Base-by-base conservation (phyloP, 768 basidiomycete genomes). In the Rhodotorula graminis region DNA sequence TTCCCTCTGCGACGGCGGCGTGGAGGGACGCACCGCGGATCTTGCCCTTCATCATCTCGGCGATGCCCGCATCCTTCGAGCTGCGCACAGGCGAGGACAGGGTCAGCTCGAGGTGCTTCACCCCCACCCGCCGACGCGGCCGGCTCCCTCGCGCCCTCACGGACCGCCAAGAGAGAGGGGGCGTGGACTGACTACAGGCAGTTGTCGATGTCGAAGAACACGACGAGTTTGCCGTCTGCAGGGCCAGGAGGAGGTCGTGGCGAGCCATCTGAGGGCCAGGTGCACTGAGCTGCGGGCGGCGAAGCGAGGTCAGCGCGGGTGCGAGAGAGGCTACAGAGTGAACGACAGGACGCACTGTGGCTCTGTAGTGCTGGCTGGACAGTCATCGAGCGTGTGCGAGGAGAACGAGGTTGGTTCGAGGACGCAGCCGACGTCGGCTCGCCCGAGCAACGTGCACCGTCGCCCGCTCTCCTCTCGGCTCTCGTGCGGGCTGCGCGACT, bases 191-290 rank as follows among this genome's bases (percentile, higher is more conserved):
- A 71, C 75, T 52, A 71, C n/a, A 76, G 69, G 16, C 63, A 65
- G 69, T 76, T 76, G 67, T 76, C 75, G 10, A 76, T 71, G 53
- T 76, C 75, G 65, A 76, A 76, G 19, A 67, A 52, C 27, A 76
- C 66, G 14, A 73, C 57, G 42, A 52, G 62, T 11, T 61, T 44
- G n/a, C 64, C 65, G 44, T 69, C 65, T 16, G 21, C n/a, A 0
- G 44, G 23, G 0, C 33, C 2, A 3, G 31, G 7, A 3, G 68
- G 50, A 5, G 44, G n/a, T 3, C 29, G 15, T 15, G 53, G 55
- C 5, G 47, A 31, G 2, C 68, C 72, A 11, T 40, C 25, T 0
- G 64, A 46, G 3, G 37, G 37, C 37, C 37, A n/a, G 7, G 72
- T 73, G 33, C 59, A 58, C 47, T 65, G 66, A 16, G 67, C 71